phyloP scores from a whole-genome alignment of 495 filamentous ascomycete genomes.

The Neurospora terricola region DNA sequence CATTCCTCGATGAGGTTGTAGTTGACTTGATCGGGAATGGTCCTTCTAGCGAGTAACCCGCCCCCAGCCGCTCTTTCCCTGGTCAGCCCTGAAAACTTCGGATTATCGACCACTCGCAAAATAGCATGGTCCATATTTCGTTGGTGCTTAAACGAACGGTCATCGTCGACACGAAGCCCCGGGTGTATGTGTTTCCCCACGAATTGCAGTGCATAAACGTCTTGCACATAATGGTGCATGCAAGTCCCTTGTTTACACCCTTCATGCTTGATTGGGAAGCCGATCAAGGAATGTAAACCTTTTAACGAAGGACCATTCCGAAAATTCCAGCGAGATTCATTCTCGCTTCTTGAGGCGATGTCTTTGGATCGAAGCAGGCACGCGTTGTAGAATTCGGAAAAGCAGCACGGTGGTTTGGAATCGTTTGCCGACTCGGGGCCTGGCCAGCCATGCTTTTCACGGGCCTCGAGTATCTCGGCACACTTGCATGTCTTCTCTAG shows the following conservation, averaged over 20 bases:
- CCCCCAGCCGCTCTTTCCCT: neutral
- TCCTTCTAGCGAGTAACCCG: neutral
- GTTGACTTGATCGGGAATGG: neutral
- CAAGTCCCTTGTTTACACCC: too few species aligned
- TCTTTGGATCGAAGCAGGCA: neutral
- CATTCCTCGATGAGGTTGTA: neutral
- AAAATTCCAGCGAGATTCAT: too few species aligned
- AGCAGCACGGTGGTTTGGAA: neutral
- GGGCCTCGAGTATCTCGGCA: neutral
- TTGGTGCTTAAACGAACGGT: too few species aligned
- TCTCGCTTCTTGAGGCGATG: neutral
- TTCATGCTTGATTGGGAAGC: too few species aligned
- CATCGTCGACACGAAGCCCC: too few species aligned
- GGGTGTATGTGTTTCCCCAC: too few species aligned
- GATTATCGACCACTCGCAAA: neutral
- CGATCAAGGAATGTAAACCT: neutral
- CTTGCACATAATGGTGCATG: neutral
- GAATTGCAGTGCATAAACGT: neutral
- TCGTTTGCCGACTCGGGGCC: neutral
- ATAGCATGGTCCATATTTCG: neutral
- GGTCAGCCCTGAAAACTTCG: neutral
- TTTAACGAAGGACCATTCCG: accelerated
- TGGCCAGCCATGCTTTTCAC: neutral
- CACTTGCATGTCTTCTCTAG: neutral
- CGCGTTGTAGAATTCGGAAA: neutral